Percentiles rank a stretch among this genome's conserved stretches.
Conservation (phyloP, 192 early-diverging fungal species). For the Entomortierella beljakovae region DNA sequence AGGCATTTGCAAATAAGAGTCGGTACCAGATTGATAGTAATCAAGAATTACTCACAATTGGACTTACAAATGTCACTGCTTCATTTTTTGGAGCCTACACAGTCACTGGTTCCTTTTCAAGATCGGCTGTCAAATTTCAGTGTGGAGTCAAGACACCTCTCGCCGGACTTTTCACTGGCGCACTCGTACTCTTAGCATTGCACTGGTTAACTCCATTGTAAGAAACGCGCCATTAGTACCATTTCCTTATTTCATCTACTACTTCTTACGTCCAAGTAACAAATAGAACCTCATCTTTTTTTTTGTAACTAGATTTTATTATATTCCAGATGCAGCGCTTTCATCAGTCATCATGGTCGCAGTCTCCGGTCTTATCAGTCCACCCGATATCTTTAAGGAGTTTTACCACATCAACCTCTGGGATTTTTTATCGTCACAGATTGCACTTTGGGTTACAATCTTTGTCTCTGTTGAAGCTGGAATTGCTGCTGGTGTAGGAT, state of each 20-base stretch:
- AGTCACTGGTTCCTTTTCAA: conserved; percentile 90
- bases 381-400: conserved; percentile 8
- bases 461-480: conserved; percentile 69
- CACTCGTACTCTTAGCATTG: conserved; percentile 83
- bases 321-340: conserved; percentile 81
- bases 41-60: conserved; percentile 91
- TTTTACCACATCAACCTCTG: conserved; percentile 25
- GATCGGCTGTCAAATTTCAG: conserved; percentile 87
- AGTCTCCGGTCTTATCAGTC: conserved; percentile 20
- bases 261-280: too few species aligned
- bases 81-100: conserved; percentile 89
- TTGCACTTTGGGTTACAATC: conserved; percentile 62
- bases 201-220: conserved; percentile 76
- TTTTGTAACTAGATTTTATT: conserved; percentile 67
- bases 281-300: background rate
- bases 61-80: conserved; percentile 85
- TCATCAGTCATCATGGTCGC: conserved; percentile 48
- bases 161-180: conserved; percentile 77
- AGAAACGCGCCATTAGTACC: too few species aligned
- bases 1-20: conserved; percentile 84
- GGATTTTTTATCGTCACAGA: conserved; percentile 25
- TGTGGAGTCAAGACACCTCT: conserved; percentile 85
- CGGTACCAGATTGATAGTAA: conserved; percentile 81
- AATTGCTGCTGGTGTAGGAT: conserved; percentile 78
- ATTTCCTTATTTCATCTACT: too few species aligned